phyloP scores from a whole-genome alignment of 495 filamentous ascomycete species.

The Staphylotrichum tortipilum region DNA sequence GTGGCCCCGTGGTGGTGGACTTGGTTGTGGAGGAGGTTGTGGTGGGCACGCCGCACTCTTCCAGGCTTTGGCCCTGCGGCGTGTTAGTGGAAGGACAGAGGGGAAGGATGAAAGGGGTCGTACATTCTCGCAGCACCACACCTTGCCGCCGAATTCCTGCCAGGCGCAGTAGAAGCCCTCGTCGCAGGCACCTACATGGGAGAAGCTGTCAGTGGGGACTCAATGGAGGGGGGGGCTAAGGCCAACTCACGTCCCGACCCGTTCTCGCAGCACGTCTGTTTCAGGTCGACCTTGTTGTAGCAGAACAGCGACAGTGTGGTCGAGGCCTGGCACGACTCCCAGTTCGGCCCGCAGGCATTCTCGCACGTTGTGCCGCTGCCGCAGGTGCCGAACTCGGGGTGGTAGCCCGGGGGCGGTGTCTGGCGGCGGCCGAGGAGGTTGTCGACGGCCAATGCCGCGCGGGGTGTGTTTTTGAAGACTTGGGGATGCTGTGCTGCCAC shows the following conservation, averaged over 20 bases:
- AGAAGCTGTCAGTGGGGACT: background rate
- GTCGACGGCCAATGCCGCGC: background rate
- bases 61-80: constrained; percentile 17
- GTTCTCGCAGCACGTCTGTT: constrained; percentile 25
- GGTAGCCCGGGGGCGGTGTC: constrained; percentile 17
- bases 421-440: constrained; percentile 18
- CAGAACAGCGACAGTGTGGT: constrained; percentile 26
- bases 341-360: constrained; percentile 23
- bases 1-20: background rate
- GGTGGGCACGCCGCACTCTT: constrained; percentile 16
- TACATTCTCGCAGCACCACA: constrained; percentile 26
- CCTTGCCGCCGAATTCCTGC: constrained; percentile 17
- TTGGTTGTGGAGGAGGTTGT: background rate
- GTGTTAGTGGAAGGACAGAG: background rate
- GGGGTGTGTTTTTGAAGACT: constrained; percentile 13
- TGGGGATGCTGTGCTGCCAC: constrained; percentile 7
- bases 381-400: constrained; percentile 25
- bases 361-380: constrained; percentile 22
- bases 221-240: too few relatives aligned
- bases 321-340: constrained; percentile 20
- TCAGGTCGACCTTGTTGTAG: constrained; percentile 24
- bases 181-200: constrained; percentile 19
- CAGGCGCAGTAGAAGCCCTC: constrained; percentile 23
- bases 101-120: background rate
- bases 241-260: constrained; percentile 19